Base-by-base conservation (phyloP, 495 filamentous ascomycete species). In the Penicillium canariense region DNA sequence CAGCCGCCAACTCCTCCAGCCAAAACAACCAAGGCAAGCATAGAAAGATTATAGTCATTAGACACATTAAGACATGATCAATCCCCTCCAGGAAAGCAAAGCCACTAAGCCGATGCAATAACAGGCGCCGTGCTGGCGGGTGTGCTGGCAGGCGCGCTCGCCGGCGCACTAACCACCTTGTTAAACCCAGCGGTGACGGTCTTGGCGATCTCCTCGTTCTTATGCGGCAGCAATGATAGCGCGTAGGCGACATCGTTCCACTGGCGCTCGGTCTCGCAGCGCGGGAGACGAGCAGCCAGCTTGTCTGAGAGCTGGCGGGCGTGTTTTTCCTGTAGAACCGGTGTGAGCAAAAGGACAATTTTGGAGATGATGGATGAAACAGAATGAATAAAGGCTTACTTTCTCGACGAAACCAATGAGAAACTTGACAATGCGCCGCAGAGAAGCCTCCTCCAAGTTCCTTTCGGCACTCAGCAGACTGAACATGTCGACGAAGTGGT, bases 401-500 rank as follows among this genome's bases (percentile, higher is more conserved):
- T 97, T 99, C 67, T 99, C 95, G 52, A 99, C 88, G 65, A 99
- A 97, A 1, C 89, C 89, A 36, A 94, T 82, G 61, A 99, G 69
- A 73, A 99, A 99, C 66, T 91, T 90, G 38, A 97, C 76, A 48
- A 99, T 94, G 60, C 88, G 80, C 61, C 80, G 84, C 55, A 99
- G 81, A 9, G 86, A 80, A 51, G 91, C 87, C 68, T 96, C 92
- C 42, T 93, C 87, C 53, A 99, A 75, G 28, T 81, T 83, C 40
- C 79, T 80, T 59, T 95, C 92, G 0, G 90, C 88, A 39, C 88
- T 91, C 42, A 99, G 70, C 63, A 97, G 64, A 60, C 88, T 91
- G 71, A 99, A 99, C 90, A 99, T 99, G 63, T 99, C 95, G 10
- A 97, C 90, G 67, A 97, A 99, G 70, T 99, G 93, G 62, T 99